Evolutionary conservation across 1,139 yeast species (phyloP), one percentile per base, ranked within the genome.

Genomic region (Scheffersomyces stambukii): DNA sequence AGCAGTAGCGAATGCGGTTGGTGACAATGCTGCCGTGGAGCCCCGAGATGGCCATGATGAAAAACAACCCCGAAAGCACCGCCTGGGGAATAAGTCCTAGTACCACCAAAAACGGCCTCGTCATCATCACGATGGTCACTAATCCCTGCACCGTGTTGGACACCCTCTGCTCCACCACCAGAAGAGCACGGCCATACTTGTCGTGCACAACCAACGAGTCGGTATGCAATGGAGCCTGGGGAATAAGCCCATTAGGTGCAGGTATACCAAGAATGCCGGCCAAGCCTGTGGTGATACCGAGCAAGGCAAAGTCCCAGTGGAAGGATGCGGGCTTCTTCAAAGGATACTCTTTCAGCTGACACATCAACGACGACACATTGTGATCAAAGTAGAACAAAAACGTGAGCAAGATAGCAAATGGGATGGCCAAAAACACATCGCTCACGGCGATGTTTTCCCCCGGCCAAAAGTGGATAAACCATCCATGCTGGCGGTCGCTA

Each of bases 161-260:
- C 24, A 86, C 64, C 26, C 98, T 56, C 51, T 91, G 98, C 46
- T 91, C 98, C 3, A 91, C 95, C 6, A 89, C 91, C 3, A 76
- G 63, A 1, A 63, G 48, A 2, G 76, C 64, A 29, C 49, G 47
- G 8, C 75, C 71, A 4, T 54, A 43, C 12, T 48, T 58, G 36
- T 75, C 74, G 38, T 69, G 71, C 4, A 85, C 79, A 24, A 86
- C 75, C 20, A 91, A 57, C 0, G 95, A 77, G 31, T 70, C 74
- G 0, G 97, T 88, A 47, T 91, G 98, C 24, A 91, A 54, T 0
- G 97, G 98, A 1, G 97, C 97, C 53, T 91, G 98, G 0, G 98
- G 98, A 23, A 91, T 89, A 21, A 91, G 63, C 0, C 98, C 98
- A 55, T 91, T 91, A 0, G 97, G 97, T 2, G 96, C 88, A 0